Evolutionary conservation across 805 yeast species (phyloP).

Genomic region (Candida jianshihensis): DNA sequence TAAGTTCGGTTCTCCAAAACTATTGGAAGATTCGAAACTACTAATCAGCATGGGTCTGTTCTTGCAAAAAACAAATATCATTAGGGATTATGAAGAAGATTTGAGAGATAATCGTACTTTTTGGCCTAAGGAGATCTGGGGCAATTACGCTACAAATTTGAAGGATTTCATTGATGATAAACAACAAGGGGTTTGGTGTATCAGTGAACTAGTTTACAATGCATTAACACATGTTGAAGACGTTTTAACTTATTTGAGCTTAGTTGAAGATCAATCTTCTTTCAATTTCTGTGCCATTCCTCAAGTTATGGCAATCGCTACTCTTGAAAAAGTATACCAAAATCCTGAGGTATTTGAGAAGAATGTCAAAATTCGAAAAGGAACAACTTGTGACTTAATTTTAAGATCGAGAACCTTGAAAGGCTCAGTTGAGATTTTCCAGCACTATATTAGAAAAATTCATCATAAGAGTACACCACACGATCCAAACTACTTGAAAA

Average conservation of each 20-base stretch:
- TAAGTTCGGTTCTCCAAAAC: constrained; percentile 50
- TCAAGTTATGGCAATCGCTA: constrained; percentile 98
- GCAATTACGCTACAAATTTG: constrained; percentile 61
- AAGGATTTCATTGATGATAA: constrained; percentile 48
- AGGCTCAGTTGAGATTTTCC: constrained; percentile 72
- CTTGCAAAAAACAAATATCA: constrained; percentile 92
- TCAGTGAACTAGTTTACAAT: constrained; percentile 73
- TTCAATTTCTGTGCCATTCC: constrained; percentile 96
- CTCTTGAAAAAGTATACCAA: constrained; percentile 77
- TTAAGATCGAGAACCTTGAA: constrained; percentile 65
- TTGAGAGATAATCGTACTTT: constrained; percentile 86
- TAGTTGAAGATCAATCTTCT: constrained; percentile 71
- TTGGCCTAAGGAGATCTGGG: constrained; percentile 96
- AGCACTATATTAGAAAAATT: constrained; percentile 63
- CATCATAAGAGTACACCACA: constrained; percentile 71
- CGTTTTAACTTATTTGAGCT: constrained; percentile 65
- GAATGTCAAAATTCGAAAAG: constrained; percentile 86
- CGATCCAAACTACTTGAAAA: constrained; percentile 80
- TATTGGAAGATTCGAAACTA: constrained; percentile 48
- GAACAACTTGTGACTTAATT: constrained; percentile 74
- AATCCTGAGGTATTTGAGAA: constrained; percentile 64
- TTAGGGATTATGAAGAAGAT: constrained; percentile 92
- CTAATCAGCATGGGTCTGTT: constrained; percentile 90
- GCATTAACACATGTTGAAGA: constrained; percentile 74
- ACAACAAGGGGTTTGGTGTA: constrained; percentile 61